Evolutionary conservation across 2,329 filamentous ascomycete species (phyloP), one percentile per base, ranked within the genome.

Genomic region (Xylaria sp.): DNA sequence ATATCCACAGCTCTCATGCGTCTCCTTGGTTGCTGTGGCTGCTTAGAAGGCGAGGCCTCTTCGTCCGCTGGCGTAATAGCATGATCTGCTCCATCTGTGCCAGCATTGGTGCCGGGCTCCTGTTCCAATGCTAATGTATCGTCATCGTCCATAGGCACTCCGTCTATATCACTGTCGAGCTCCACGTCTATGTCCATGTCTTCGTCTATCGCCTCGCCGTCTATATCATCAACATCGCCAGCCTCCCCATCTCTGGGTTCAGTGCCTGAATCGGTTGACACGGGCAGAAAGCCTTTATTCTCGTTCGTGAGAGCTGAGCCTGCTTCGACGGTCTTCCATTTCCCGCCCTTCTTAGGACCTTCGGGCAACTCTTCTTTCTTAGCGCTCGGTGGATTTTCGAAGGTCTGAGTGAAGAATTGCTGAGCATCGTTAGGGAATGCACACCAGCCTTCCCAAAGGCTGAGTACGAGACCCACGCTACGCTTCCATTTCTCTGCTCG

Each of bases 401-500:
- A 97, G 13, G 87, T 87, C 63, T 85, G 83, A 36, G 88, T 87
- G 70, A 97, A 92, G 33, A 87, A 81, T 70, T 92, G 91, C 72
- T 95, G 92, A 57, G 88, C 90, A 64, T 90, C 89, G 36, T 89
- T 87, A 1, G 92, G 90, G 73, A 97, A 97, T 0, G 89, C 88
- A 72, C 87, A 90, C 89, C 88, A 90, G 6, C 88, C 86, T 72
- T 90, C 89, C 89, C 93, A 96, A 42, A 93, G 81, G 56, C 87
- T 85, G 9, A 96, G 81, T 1, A 96, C 84, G 6, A 89, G 84
- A 2, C 86, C 86, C 46, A 96, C 85, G 74, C 91, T 93, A 59
- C 92, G 87, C 79, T 92, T 92, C 92, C 93, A 96, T 80, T 95
- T 94, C 70, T 96, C 93, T 3, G 90, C 90, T 23, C 92, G 90